phyloP scores from a whole-genome alignment of 116 monocot species.

The Iris pallida region DNA sequence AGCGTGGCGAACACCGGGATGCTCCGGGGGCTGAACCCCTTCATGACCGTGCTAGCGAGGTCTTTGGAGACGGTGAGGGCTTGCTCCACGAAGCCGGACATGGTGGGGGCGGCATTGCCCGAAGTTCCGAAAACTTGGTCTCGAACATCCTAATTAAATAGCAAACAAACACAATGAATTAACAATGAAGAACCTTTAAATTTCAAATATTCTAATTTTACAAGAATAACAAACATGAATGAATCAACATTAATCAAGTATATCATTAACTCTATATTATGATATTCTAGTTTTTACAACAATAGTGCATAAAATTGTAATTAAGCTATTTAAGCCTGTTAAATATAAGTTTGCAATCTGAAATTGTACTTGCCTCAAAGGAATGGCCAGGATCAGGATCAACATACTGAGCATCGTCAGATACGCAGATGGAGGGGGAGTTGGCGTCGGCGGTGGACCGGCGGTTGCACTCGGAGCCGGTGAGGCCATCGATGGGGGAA shows the following conservation, averaged over 20 bases:
- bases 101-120: slow-evolving; percentile 16
- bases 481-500: slow-evolving; percentile 11
- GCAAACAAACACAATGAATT: no score
- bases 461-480: slow-evolving; percentile 18
- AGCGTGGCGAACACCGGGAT: slow-evolving; percentile 12
- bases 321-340: no score
- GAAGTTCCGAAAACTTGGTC: slow-evolving; percentile 22
- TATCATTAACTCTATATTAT: no score
- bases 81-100: slow-evolving; percentile 22
- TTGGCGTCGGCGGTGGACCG: slow-evolving; percentile 5
- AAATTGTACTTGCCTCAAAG: slow-evolving; percentile 6
- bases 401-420: slow-evolving; percentile 25
- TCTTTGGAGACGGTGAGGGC: slow-evolving; percentile 16
- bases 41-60: slow-evolving; percentile 13
- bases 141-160: not conserved
- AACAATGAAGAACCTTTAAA: no score
- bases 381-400: slow-evolving; percentile 26
- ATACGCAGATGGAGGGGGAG: slow-evolving; percentile 13
- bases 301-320: no score
- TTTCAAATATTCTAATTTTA: no score
- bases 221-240: no score
- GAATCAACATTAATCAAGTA: no score
- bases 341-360: no score
- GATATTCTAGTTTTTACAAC: no score
- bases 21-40: slow-evolving; percentile 16